Percentiles rank a stretch among this genome's conserved stretches.
These are phyloP conservation scores for Pezicula neosporulosa DNA, from an alignment of 2,329 filamentous ascomycete species.

Conservation along the genomic window DNA sequence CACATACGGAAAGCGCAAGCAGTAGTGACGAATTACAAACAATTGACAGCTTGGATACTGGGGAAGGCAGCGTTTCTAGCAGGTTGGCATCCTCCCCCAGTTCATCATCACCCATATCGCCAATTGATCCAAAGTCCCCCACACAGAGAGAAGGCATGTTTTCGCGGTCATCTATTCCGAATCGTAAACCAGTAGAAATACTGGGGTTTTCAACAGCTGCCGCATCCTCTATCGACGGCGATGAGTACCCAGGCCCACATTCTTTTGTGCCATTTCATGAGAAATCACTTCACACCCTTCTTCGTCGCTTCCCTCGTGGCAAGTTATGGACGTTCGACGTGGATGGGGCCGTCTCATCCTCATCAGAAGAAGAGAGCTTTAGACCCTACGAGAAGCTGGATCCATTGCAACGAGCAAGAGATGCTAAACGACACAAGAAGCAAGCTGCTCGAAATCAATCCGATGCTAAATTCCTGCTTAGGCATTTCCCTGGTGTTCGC, in stretches of 20 bases:
- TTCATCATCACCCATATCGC: neutral
- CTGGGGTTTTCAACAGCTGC: conserved; percentile 27
- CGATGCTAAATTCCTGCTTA: conserved; percentile 29
- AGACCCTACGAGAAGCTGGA: conserved; percentile 1
- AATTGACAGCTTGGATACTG: neutral
- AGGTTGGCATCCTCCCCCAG: conserved; percentile 6
- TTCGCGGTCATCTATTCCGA: conserved; percentile 12
- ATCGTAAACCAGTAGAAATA: conserved; percentile 20
- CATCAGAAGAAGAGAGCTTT: conserved; percentile 37
- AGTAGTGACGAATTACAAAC: conserved; percentile 10
- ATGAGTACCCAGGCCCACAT: conserved; percentile 19
- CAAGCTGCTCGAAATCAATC: conserved; percentile 12
- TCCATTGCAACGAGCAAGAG: conserved; percentile 5
- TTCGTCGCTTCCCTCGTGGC: conserved; percentile 41
- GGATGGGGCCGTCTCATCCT: conserved; percentile 37
- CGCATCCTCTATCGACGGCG: conserved; percentile 25
- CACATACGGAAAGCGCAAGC: conserved; percentile 9
- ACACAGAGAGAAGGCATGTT: conserved; percentile 8
- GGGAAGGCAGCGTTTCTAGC: neutral
- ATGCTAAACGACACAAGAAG: conserved; percentile 8
- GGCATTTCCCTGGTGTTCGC: conserved; percentile 40
- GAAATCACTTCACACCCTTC: conserved; percentile 25
- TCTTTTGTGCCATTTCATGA: conserved; percentile 25
- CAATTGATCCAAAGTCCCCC: neutral
- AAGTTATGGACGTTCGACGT: conserved; percentile 45